phyloP scores from a whole-genome alignment of 768 basidiomycete genomes.

The Paxillus involutus region DNA sequence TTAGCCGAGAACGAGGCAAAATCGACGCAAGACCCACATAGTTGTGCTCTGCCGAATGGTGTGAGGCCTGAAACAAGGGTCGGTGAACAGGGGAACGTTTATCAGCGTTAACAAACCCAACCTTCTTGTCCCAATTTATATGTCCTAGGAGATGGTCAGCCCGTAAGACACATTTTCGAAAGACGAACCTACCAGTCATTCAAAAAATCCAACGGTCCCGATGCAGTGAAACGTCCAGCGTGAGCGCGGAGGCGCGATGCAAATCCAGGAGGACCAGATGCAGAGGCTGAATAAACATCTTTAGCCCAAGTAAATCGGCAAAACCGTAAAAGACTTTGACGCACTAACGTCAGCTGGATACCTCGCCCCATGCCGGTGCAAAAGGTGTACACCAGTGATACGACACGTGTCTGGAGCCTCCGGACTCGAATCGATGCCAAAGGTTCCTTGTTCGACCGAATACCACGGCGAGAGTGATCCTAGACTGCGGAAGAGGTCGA shows the following conservation, averaged over 20 bases:
- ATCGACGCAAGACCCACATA: conserved; percentile 50
- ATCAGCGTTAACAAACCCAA: conserved; percentile 17
- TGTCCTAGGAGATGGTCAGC: conserved; percentile 47
- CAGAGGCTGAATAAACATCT: conserved; percentile 16
- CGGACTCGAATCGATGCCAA: conserved; percentile 69
- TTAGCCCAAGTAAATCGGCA: conserved; percentile 1
- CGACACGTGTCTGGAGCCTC: conserved; percentile 66
- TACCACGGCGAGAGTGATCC: conserved; percentile 83
- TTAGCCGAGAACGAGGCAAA: background rate
- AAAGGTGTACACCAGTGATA: conserved; percentile 69
- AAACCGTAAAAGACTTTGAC: conserved; percentile 22
- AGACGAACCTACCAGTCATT: conserved; percentile 62
- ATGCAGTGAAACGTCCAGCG: conserved; percentile 54
- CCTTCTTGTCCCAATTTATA: conserved; percentile 85
- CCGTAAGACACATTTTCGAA: background rate
- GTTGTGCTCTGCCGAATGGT: conserved; percentile 80
- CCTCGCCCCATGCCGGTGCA: conserved; percentile 77
- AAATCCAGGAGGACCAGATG: conserved; percentile 47
- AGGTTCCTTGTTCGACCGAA: conserved; percentile 56
- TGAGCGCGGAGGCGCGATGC: conserved; percentile 47
- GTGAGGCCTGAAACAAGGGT: conserved; percentile 56
- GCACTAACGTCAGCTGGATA: conserved; percentile 37
- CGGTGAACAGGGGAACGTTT: no score
- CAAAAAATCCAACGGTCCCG: conserved; percentile 66
- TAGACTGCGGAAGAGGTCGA: conserved; percentile 71